Evolutionary conservation across 2,329 filamentous ascomycete species (phyloP), one percentile per base, ranked within the genome.

Genomic region (Phialocephala sp.): DNA sequence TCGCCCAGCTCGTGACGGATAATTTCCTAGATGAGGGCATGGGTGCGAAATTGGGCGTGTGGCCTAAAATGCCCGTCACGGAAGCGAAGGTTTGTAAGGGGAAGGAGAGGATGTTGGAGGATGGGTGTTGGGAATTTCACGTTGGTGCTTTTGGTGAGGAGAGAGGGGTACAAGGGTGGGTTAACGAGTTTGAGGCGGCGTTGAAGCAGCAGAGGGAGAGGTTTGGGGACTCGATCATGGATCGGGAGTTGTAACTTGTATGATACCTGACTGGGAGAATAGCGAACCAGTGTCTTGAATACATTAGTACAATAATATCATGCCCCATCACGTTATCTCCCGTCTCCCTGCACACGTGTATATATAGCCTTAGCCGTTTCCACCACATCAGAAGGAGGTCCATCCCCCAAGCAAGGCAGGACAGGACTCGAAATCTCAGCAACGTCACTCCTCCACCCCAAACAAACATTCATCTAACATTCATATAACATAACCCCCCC

Each of bases 11-110:
- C 63, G 81, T 89, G 35, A 80, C 85, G 39, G 89, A 91, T 72
- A 88, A 83, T 66, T 91, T 91, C 73, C 78, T 91, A n/a, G 88
- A 91, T 72, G 82, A 84, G 67, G 82, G 85, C 64, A 87, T 89
- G 82, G 87, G 87, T 47, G 87, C 87, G 2, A 78, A 79, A 27
- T 68, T 83, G 20, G 85, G 86, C 0, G 77, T 85, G 67, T 90
- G 86, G 86, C 87, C 87, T 0, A 79, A 69, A 24, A 71, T 69
- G 22, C 68, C 72, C 4, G 77, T 77, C 58, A 71, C 74, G n/a
- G 74, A 77, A 43, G 77, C 79, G 20, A 70, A 73, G 63, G 69
- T 76, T 57, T 85, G 74, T 61, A 61, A 71, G 45, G 74, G 75
- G 27, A 78, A 80, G 22, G 71, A 71, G 20, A 72, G 68, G 18